Conservation (phyloP, 2,329 filamentous ascomycete genomes). For the Stachybotrys echinatus region DNA sequence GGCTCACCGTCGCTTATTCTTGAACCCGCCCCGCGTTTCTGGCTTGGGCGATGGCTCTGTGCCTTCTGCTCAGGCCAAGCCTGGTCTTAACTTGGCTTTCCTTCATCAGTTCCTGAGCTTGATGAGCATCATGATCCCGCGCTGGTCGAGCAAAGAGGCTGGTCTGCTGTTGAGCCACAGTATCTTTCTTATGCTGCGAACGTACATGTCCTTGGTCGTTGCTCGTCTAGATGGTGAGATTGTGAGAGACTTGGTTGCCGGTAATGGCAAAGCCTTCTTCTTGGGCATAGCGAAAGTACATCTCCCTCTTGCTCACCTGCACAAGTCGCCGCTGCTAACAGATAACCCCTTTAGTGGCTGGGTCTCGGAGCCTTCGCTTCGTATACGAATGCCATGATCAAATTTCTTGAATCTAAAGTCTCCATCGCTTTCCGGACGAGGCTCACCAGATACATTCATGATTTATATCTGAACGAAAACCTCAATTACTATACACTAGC, state of each 20-base stretch:
- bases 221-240: conserved; percentile 93
- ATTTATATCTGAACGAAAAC: conserved; percentile 90
- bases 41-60: conserved; percentile 70
- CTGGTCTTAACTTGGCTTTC: conserved; percentile 91
- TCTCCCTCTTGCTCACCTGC: not conserved
- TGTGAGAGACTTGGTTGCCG: conserved; percentile 91
- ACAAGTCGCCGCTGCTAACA: conserved; percentile 3
- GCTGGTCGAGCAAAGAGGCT: conserved; percentile 94
- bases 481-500: conserved; percentile 94
- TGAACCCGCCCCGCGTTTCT: conserved; percentile 82
- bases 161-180: conserved; percentile 85
- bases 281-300: conserved; percentile 77
- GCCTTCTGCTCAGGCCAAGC: conserved; percentile 85
- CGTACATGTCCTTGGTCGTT: conserved; percentile 89
- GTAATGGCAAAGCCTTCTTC: conserved; percentile 81
- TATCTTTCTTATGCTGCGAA: conserved; percentile 83
- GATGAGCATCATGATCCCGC: conserved; percentile 94
- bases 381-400: conserved; percentile 99
- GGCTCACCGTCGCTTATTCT: conserved; percentile 86
- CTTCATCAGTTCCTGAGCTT: conserved; percentile 94
- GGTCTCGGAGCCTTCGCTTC: conserved; percentile 89
- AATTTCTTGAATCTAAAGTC: conserved; percentile 95
- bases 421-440: conserved; percentile 96
- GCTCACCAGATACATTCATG: conserved; percentile 93
- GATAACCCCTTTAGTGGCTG: conserved; percentile 69